Evolutionary conservation across 495 filamentous ascomycete species (phyloP), one percentile per base, ranked within the genome.

Genomic region (Umbilicaria muhlenbergii): DNA sequence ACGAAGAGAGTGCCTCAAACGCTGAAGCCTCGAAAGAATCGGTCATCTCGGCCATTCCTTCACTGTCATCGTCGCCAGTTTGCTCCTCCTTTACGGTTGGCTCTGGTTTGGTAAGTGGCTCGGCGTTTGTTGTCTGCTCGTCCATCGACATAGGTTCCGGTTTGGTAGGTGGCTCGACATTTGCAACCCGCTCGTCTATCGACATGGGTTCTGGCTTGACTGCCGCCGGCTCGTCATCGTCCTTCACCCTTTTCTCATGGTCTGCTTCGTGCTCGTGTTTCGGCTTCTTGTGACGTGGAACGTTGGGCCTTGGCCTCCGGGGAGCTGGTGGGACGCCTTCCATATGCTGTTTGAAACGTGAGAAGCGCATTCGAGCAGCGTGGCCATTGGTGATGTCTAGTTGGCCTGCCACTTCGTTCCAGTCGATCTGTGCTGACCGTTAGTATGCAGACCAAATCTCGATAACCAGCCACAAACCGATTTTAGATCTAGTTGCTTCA

Each of bases 341-440:
- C 67, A 77, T 75, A 41, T 75, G 70, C 46, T 70, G 64, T 45
- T 64, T 65, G 63, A 85, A 83, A 34, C 82, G 75, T 16, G 75
- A 77, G 58, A 74, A 87, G 32, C 82, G 78, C 82, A 87, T 87
- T 37, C 82, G 78, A 28, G 82, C 80, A 8, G 82, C 82, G 58
- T 87, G 82, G 52, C 80, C 81, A 54, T 86, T 87, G 48, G 80
- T 80, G 45, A 86, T 83, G 42, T 71, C 66, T 2, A 70, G 57
- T 36, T 78, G 65, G 6, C 58, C 44, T 18, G 82, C 80, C 18
- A 87, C 80, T 43, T 67, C 58, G 48, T 71, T 77, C 82, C 81
- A 87, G 56, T 87, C 75, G 51, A 86, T 76, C 81, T 85, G 40
- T 28, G 28, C 3, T 10, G 46, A 42, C 17, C 37, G 19, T 41